phyloP scores from a whole-genome alignment of 495 filamentous ascomycete genomes.

The Talaromyces adpressus region DNA sequence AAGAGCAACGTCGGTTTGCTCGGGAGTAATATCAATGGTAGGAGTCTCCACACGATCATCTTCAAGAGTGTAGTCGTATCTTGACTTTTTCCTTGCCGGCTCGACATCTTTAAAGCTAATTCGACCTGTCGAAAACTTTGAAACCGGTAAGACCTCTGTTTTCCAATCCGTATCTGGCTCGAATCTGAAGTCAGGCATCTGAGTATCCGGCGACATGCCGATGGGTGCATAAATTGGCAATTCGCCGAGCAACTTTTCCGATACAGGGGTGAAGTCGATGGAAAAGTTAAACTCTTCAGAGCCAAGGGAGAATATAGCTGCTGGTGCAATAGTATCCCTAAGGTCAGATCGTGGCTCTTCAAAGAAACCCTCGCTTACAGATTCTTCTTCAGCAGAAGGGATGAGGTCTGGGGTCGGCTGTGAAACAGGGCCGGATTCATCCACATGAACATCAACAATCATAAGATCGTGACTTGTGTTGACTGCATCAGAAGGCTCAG shows the following conservation, averaged over 20 bases:
- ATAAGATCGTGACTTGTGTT: slow-evolving; percentile 10
- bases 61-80: slow-evolving; percentile 65
- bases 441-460: slow-evolving; percentile 14
- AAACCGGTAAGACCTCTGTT: slow-evolving; percentile 71
- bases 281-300: slow-evolving; percentile 77
- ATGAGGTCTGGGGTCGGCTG: slow-evolving; percentile 67
- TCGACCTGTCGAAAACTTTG: slow-evolving; percentile 77
- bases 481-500: slow-evolving; percentile 2
- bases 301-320: slow-evolving; percentile 74
- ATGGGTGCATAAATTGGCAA: slow-evolving; percentile 72
- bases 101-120: slow-evolving; percentile 60
- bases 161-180: slow-evolving; percentile 66
- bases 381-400: slow-evolving; percentile 54
- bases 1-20: slow-evolving; percentile 72
- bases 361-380: slow-evolving; percentile 38
- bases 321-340: slow-evolving; percentile 44
- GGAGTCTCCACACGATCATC: slow-evolving; percentile 54
- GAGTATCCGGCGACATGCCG: slow-evolving; percentile 46
- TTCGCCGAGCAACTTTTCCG: slow-evolving; percentile 79
- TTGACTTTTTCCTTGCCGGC: slow-evolving; percentile 66
- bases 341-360: slow-evolving; percentile 38
- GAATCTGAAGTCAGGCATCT: slow-evolving; percentile 47
- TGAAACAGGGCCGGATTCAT: slow-evolving; percentile 27
- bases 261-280: slow-evolving; percentile 64
- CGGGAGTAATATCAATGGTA: slow-evolving; percentile 53